Evolutionary conservation across 2,329 filamentous ascomycete genomes (phyloP), one percentile per base, ranked within the genome.

Genomic region (Colletotrichum lini): DNA sequence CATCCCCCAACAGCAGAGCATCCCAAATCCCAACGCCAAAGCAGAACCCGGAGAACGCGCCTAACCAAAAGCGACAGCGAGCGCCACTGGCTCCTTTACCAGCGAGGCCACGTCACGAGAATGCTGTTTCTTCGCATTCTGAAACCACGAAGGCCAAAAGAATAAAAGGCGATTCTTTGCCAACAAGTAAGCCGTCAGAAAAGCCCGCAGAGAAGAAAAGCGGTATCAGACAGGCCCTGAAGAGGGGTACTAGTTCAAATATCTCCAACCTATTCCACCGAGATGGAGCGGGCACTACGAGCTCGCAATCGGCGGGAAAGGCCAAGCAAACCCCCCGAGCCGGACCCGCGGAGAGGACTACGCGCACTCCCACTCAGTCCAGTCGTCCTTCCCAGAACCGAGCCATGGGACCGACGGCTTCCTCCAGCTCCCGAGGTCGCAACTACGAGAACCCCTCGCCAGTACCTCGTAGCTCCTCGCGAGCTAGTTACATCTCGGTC

Each of bases 211-310:
- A 88, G 57, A 88, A 86, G 75, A 87, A 80, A 70, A 76, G 79
- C 1, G 80, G 84, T 1, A 78, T 90, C 52, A 85, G 86, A 45
- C 84, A 86, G 65, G 88, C 83, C 4, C 77, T 91, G n/a, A 87
- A 82, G 66, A 87, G 86, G 67, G 82, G 86, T 2, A 80, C 85
- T 8, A 81, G 82, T 26, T 83, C 86, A 45, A 82, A 84, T 1
- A 76, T 89, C 8, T 82, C 85, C 0, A 86, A 81, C 67, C 78
- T 89, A 0, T 85, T 86, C 78, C 84, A 80, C 64, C 89, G 85
- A 61, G 87, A 89, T n/a, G 73, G 80, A 0, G 74, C 78, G 26
- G 65, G 75, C 2, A 58, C 71, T 21, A 50, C 57, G 21, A 69
- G 38, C 53, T 64, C 65, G 12, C 56, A 65, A 8, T 13, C 52